Base-by-base conservation (phyloP, 2,329 filamentous ascomycete species). In the Fonsecaea pedrosoi region DNA sequence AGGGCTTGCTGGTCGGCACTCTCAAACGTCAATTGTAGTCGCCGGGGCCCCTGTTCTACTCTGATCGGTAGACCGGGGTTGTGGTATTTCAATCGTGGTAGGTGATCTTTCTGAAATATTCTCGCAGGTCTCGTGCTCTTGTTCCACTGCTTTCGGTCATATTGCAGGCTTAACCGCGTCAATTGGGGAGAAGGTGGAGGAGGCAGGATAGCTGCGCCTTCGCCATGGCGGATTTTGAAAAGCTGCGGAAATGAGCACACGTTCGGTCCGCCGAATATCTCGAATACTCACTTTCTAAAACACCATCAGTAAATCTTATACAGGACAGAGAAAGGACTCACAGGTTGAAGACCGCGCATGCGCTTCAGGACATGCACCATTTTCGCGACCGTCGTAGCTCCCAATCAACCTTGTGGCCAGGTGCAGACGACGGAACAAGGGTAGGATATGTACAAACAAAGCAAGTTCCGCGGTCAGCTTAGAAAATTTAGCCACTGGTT, bases 1-100 rank as follows among this genome's bases (percentile, higher is more conserved):
- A 70, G 61, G 12, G 66, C 30, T 12, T 35, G 21, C 59, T 65
- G 55, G 37, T 71, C 55, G 25, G 54, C 54, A 48, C 62, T 69
- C 56, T 77, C 75, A 66, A 81, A 82, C 69, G 81, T 81, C 69
- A 81, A 76, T 61, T 35, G 79, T 75, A 53, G 77, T 77, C 2
- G 73, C 75, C 25, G 75, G 66, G 59, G 59, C 15, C 59, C 59
- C 91, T 90, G 78, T 90, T 89, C 74, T 97, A 74, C 87, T 66
- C 91, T 89, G 86, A 98, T 96, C 53, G 90, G 87, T 54, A 97
- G 79, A 12, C 88, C 82, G 0, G 95, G 95, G 78, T 99, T 99
- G 84, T 96, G 90, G 82, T 89, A 99, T 84, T 99, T 97, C 72
- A 99, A 84, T 65, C 92, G 88, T 25, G 92, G 92, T 56, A 98